phyloP scores from a whole-genome alignment of 768 basidiomycete genomes.

The Rhizopogon vulgaris region DNA sequence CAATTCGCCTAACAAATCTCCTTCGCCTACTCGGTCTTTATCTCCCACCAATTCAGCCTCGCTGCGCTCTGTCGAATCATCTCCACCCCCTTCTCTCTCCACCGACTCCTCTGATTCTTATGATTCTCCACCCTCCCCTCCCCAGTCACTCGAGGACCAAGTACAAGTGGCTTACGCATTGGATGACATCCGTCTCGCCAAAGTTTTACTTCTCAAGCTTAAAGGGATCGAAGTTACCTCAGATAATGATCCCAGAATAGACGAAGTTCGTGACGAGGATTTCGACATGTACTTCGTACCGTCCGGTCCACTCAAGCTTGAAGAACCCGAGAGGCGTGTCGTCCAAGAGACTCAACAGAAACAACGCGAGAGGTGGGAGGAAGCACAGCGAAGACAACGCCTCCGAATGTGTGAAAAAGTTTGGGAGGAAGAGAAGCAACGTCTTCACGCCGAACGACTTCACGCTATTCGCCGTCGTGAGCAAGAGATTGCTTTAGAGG shows the following conservation, averaged over 20 bases:
- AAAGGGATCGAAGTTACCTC: slow-evolving; percentile 54
- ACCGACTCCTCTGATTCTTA: slow-evolving; percentile 28
- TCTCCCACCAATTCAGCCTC: slow-evolving; percentile 19
- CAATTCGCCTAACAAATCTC: background rate
- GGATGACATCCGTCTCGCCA: slow-evolving; percentile 63
- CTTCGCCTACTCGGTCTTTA: slow-evolving; percentile 11
- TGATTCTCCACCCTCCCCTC: slow-evolving; percentile 38
- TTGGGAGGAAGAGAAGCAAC: slow-evolving; percentile 43
- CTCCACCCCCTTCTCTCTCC: slow-evolving; percentile 22
- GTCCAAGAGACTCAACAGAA: slow-evolving; percentile 29
- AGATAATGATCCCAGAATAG: slow-evolving; percentile 59
- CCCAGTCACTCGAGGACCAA: slow-evolving; percentile 51
- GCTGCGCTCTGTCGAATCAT: slow-evolving; percentile 3
- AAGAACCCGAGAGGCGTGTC: slow-evolving; percentile 37
- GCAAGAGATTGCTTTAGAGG: slow-evolving; percentile 18
- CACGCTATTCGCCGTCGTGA: slow-evolving; percentile 29
- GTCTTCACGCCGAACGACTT: slow-evolving; percentile 34
- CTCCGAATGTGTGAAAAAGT: slow-evolving; percentile 40
- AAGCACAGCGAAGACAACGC: slow-evolving; percentile 32
- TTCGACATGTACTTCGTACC: slow-evolving; percentile 35
- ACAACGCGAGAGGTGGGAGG: slow-evolving; percentile 27
- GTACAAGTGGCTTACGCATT: slow-evolving; percentile 62
- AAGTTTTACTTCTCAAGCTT: slow-evolving; percentile 55
- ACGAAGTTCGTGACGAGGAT: slow-evolving; percentile 47
- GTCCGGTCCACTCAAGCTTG: slow-evolving; percentile 30